A percentile compares a stretch with the other conserved stretches of the same genome.
Conservation (phyloP, 257 asterid species). For the Solanum pinnatisectum region DNA sequence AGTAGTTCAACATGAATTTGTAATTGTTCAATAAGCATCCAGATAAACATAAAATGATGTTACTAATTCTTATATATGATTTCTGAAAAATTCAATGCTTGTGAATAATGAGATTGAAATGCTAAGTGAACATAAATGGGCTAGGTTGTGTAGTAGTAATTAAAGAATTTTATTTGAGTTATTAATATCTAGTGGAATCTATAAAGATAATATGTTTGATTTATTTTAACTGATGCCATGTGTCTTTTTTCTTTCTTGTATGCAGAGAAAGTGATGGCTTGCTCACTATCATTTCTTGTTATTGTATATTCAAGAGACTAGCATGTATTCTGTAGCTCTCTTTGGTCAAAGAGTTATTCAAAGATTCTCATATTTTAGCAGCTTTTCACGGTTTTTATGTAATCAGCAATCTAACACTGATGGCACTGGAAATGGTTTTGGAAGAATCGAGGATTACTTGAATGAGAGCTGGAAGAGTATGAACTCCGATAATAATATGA, state of each 20-base stretch:
- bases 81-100: neutral
- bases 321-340: conserved; percentile 47
- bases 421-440: conserved; percentile 52
- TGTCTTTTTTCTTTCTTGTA: neutral
- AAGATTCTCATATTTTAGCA: conserved; percentile 22
- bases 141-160: neutral
- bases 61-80: neutral
- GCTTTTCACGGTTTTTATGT: conserved; percentile 44
- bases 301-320: neutral
- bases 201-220: neutral
- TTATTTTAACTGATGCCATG: neutral
- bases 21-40: neutral
- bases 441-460: conserved; percentile 55
- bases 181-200: neutral
- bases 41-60: neutral
- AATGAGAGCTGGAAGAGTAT: conserved; percentile 55
- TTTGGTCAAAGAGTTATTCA: conserved; percentile 31
- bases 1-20: neutral
- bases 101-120: neutral
- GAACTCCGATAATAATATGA: conserved; percentile 16
- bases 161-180: neutral
- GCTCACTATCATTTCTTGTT: neutral
- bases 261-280: conserved; percentile 2
- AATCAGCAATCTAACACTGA: conserved; percentile 25
- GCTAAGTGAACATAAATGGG: neutral